Conservation (phyloP, 805 yeast species). For the Dipodascopsis uninucleata region DNA sequence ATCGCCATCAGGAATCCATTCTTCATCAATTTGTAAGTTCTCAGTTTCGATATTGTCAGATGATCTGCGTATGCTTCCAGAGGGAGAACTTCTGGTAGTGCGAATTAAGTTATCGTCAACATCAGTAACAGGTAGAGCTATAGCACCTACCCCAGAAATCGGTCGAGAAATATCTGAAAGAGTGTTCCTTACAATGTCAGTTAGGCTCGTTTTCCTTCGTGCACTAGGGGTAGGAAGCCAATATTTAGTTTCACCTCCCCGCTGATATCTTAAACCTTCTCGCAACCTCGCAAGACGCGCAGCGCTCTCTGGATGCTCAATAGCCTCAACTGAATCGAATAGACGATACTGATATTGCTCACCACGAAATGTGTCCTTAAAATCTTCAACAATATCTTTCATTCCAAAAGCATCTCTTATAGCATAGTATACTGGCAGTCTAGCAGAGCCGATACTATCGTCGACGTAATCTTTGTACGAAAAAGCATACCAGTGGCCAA, state of each 20-base stretch:
- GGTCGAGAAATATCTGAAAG: constrained; percentile 5
- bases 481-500: constrained; percentile 86
- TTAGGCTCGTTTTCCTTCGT: constrained; percentile 4
- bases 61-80: background rate
- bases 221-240: constrained; percentile 54
- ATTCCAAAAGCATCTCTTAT: constrained; percentile 70
- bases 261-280: constrained; percentile 77
- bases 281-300: constrained; percentile 66
- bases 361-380: constrained; percentile 63
- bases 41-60: background rate
- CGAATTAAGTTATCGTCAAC: background rate
- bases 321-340: constrained; percentile 77
- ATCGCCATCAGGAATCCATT: constrained; percentile 28
- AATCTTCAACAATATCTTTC: constrained; percentile 77
- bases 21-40: constrained; percentile 3
- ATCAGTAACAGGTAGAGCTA: constrained; percentile 9
- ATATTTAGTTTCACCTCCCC: constrained; percentile 74
- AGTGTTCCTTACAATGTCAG: constrained; percentile 1
- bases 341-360: constrained; percentile 72
- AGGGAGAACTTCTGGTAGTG: background rate
- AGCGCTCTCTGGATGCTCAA: constrained; percentile 64
- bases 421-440: constrained; percentile 61
- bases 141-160: constrained; percentile 8
- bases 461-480: constrained; percentile 69
- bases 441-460: constrained; percentile 62